Evolutionary conservation across 495 filamentous ascomycete species (phyloP).

Genomic region (Penicillium dipodomyicola): DNA sequence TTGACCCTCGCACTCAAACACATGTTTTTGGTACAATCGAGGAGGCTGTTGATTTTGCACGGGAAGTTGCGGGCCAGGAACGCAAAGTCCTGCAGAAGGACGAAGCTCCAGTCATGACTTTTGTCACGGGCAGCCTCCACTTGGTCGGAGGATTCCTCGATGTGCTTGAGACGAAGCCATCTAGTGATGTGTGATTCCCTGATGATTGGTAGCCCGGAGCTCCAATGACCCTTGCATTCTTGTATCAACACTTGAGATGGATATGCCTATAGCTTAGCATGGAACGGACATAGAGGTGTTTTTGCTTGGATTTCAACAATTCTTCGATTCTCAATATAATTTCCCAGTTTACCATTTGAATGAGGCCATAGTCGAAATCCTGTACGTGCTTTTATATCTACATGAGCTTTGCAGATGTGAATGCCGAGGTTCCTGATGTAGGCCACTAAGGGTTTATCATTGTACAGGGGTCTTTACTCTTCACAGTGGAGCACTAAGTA

Average conservation of each 20-base stretch:
- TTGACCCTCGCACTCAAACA: constrained; percentile 61
- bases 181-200: constrained; percentile 18
- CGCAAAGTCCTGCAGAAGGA: constrained; percentile 29
- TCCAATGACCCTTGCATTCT: constrained; percentile 18
- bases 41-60: constrained; percentile 71
- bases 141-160: constrained; percentile 80
- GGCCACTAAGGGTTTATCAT: neutral
- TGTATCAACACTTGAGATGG: constrained; percentile 33
- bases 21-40: constrained; percentile 76
- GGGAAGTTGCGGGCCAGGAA: constrained; percentile 48
- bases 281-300: constrained; percentile 24
- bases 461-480: neutral
- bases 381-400: neutral
- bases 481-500: neutral
- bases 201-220: constrained; percentile 18
- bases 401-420: neutral
- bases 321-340: constrained; percentile 18
- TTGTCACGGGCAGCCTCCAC: constrained; percentile 85
- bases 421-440: neutral
- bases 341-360: constrained; percentile 12
- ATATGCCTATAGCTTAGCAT: constrained; percentile 19
- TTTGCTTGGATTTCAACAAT: constrained; percentile 32
- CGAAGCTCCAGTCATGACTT: constrained; percentile 47
- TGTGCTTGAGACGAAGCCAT: constrained; percentile 63
- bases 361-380: neutral